phyloP scores from a whole-genome alignment of 768 basidiomycete genomes.

The Trametes meyenii region DNA sequence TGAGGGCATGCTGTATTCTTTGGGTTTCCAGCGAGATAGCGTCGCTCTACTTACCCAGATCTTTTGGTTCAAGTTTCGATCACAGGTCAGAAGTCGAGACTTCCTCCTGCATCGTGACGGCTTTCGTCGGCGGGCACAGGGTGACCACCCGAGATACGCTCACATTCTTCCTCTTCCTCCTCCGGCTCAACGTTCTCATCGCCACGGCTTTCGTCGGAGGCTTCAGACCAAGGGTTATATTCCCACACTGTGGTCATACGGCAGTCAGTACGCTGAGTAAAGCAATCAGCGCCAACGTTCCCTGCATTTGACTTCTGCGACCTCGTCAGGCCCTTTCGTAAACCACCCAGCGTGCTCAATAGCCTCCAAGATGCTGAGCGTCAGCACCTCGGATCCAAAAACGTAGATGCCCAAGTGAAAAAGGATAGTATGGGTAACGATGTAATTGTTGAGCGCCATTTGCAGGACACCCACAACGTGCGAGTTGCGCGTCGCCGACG shows the following conservation, averaged over 20 bases:
- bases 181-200: no score
- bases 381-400: slow-evolving; percentile 1
- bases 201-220: no score
- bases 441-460: background rate
- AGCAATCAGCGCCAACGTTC: background rate
- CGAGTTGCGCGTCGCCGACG: slow-evolving; percentile 5
- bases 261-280: background rate
- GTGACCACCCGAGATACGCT: no score
- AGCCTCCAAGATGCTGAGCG: background rate
- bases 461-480: slow-evolving; percentile 1
- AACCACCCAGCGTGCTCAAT: slow-evolving; percentile 8
- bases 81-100: no score
- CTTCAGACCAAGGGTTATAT: background rate
- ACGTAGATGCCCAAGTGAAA: slow-evolving; percentile 2
- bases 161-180: no score
- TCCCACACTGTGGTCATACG: background rate
- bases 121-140: no score
- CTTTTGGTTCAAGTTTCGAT: no score
- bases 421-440: background rate
- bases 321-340: background rate
- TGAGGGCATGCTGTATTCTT: no score
- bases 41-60: no score
- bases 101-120: no score
- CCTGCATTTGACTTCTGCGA: background rate
- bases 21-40: no score